A percentile compares a stretch with the other conserved stretches of the same genome.
Evolutionary conservation across 1,284 basidiomycete genomes (phyloP).

Genomic region (Rhodotorula sp.): DNA sequence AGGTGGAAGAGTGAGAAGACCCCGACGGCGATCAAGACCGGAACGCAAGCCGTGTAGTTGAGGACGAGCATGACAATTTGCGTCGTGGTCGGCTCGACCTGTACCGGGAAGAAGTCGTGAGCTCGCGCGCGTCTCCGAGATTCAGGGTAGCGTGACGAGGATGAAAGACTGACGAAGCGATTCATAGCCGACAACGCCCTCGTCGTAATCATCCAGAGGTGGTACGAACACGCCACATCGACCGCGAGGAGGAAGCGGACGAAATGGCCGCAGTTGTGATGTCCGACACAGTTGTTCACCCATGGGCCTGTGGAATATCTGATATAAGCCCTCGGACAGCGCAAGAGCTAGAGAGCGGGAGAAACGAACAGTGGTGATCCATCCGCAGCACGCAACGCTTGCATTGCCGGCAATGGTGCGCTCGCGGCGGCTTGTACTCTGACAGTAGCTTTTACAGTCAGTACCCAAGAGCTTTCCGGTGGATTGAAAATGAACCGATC

Average conservation of each 20-base stretch:
- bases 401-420: slow-evolving; percentile 87
- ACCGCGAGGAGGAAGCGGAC: slow-evolving; percentile 89
- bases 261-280: slow-evolving; percentile 85
- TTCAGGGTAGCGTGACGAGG: not conserved
- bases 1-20: slow-evolving; percentile 76
- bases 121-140: not conserved
- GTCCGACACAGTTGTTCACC: slow-evolving; percentile 69
- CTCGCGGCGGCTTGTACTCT: slow-evolving; percentile 54
- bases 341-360: not conserved
- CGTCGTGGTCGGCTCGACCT: slow-evolving; percentile 66
- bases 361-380: slow-evolving; percentile 77
- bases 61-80: slow-evolving; percentile 71
- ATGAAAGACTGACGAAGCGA: slow-evolving; percentile 10
- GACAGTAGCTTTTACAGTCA: too few species aligned
- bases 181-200: slow-evolving; percentile 54
- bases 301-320: slow-evolving; percentile 56
- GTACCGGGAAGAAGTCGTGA: not conserved
- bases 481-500: too few species aligned
- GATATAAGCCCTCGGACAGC: not conserved
- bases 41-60: slow-evolving; percentile 81
- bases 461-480: slow-evolving; percentile 34
- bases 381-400: slow-evolving; percentile 73
- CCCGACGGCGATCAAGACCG: slow-evolving; percentile 82
- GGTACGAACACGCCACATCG: slow-evolving; percentile 79
- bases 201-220: slow-evolving; percentile 70